Conservation (phyloP, 352 stramenopile species). For the Pythium guiyangense region DNA sequence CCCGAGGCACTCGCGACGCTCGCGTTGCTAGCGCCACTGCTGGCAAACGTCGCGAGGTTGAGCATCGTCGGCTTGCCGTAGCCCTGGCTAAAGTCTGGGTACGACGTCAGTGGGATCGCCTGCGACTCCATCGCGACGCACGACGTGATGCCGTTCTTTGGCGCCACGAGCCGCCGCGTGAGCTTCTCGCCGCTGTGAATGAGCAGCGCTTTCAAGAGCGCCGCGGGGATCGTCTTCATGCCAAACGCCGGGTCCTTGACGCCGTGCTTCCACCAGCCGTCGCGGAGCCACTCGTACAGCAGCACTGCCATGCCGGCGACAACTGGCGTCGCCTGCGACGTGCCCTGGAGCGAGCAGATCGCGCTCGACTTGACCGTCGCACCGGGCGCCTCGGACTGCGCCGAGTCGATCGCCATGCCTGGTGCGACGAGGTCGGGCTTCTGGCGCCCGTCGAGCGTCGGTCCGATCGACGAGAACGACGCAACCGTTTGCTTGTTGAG, state of each 20-base stretch:
- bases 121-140: constrained; percentile 33
- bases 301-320: constrained; percentile 71
- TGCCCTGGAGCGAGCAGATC: constrained; percentile 73
- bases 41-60: constrained; percentile 62
- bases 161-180: constrained; percentile 32
- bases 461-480: constrained; percentile 79
- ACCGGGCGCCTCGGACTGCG: constrained; percentile 51
- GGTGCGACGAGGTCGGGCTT: constrained; percentile 89
- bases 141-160: constrained; percentile 42
- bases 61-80: constrained; percentile 81
- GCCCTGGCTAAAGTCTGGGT: constrained; percentile 71
- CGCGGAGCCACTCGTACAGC: constrained; percentile 73
- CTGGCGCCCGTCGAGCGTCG: constrained; percentile 75
- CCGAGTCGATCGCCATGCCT: constrained; percentile 76
- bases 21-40: constrained; percentile 15
- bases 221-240: constrained; percentile 56
- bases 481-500: constrained; percentile 76
- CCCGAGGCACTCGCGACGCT: constrained; percentile 1
- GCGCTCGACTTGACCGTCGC: constrained; percentile 47
- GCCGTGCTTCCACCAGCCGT: constrained; percentile 76
- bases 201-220: constrained; percentile 72
- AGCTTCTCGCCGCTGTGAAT: constrained; percentile 74
- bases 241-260: constrained; percentile 42
- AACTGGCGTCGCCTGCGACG: constrained; percentile 72
- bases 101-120: constrained; percentile 30